A percentile compares a stretch with the other conserved stretches of the same genome.
Conservation (phyloP, 352 stramenopile species). For the Phytophthora hybrid region DNA sequence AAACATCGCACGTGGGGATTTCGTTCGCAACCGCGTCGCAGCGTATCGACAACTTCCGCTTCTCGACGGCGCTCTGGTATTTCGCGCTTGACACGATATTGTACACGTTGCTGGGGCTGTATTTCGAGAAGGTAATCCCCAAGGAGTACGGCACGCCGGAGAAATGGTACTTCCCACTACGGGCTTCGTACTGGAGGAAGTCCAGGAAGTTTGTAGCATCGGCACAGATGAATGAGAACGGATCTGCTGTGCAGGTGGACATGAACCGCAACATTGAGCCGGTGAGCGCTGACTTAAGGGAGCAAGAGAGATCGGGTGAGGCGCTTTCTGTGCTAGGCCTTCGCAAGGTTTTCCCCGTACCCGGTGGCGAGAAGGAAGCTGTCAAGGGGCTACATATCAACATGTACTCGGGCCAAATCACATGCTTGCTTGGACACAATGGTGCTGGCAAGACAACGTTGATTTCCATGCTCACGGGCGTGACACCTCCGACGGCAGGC, state of each 20-base stretch:
- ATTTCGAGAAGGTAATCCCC: slow-evolving; percentile 89
- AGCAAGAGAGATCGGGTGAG: slow-evolving; percentile 62
- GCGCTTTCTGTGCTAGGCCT: slow-evolving; percentile 66
- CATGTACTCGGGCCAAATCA: slow-evolving; percentile 83
- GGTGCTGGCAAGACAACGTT: slow-evolving; percentile 96
- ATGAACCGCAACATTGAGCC: slow-evolving; percentile 61
- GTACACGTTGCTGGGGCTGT: slow-evolving; percentile 87
- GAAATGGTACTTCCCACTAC: slow-evolving; percentile 90
- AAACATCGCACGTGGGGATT: slow-evolving; percentile 56
- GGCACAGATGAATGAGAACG: slow-evolving; percentile 47
- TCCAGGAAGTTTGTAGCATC: slow-evolving; percentile 62
- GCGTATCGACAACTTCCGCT: slow-evolving; percentile 43
- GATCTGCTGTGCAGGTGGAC: slow-evolving; percentile 34
- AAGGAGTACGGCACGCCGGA: slow-evolving; percentile 70
- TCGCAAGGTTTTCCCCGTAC: slow-evolving; percentile 80
- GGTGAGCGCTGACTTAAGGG: slow-evolving; percentile 45
- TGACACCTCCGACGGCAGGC: slow-evolving; percentile 54
- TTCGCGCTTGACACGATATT: slow-evolving; percentile 84
- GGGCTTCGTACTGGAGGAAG: slow-evolving; percentile 76
- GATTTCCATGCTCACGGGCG: slow-evolving; percentile 84
- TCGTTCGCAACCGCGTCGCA: slow-evolving; percentile 48
- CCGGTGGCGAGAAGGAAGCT: slow-evolving; percentile 85
- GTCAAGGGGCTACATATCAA: slow-evolving; percentile 89
- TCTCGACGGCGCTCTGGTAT: slow-evolving; percentile 57
- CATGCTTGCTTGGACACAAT: slow-evolving; percentile 94